Evolutionary conservation across 1,284 basidiomycete species (phyloP).

Genomic region (Apiotrichum laibachii): DNA sequence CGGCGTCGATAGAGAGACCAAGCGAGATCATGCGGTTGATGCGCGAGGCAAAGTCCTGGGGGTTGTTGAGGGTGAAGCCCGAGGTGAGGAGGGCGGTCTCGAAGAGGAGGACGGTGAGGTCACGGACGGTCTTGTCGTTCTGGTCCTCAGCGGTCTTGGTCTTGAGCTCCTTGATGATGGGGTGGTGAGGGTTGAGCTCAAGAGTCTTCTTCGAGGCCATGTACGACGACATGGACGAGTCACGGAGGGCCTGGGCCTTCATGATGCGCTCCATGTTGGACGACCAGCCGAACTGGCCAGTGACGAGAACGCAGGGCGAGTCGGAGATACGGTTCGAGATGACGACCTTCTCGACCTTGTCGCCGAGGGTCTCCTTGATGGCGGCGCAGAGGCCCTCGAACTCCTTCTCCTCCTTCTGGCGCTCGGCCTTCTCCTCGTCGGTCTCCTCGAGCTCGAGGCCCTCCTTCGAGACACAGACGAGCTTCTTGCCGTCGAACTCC

Average conservation of each 20-base stretch:
- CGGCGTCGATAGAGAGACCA: slow-evolving; percentile 57
- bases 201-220: slow-evolving; percentile 99
- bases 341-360: slow-evolving; percentile 99
- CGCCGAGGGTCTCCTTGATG: slow-evolving; percentile 94
- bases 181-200: slow-evolving; percentile 91
- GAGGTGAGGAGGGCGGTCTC: slow-evolving; percentile 93
- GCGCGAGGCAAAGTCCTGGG: slow-evolving; percentile 89
- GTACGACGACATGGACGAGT: slow-evolving; percentile 98
- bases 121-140: slow-evolving; percentile 96
- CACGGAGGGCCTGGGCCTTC: slow-evolving; percentile 98
- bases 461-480: slow-evolving; percentile 97
- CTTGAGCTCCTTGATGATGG: slow-evolving; percentile 92
- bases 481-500: slow-evolving; percentile 98
- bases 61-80: slow-evolving; percentile 93
- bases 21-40: slow-evolving; percentile 95
- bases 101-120: slow-evolving; percentile 91
- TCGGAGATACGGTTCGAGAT: slow-evolving; percentile 97
- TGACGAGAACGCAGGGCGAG: slow-evolving; percentile 94
- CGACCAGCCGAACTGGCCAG: slow-evolving; percentile 98
- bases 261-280: slow-evolving; percentile 99
- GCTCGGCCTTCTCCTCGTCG: slow-evolving; percentile 90
- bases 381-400: slow-evolving; percentile 88
- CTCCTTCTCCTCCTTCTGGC: slow-evolving; percentile 82
- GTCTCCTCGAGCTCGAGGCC: slow-evolving; percentile 99
- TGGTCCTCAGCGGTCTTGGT: slow-evolving; percentile 94